Evolutionary conservation across 306 rosid genomes (phyloP), one percentile per base, ranked within the genome.

Genomic region (Quercus gilva): DNA sequence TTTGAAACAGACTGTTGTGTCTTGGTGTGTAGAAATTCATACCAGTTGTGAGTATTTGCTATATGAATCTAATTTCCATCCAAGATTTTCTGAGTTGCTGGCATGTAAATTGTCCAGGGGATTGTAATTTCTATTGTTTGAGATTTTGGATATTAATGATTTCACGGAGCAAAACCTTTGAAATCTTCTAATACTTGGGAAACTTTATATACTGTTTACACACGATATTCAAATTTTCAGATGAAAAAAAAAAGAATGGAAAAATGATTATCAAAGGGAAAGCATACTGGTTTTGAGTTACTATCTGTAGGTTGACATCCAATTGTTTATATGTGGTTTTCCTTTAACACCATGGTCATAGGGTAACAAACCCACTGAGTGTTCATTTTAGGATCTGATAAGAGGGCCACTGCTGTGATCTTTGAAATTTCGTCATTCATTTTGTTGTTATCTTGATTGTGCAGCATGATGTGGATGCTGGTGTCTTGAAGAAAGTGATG

Each of bases 381-480:
- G 52, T 67, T 67, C 14, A 33, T 67, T 67, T 33, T 67, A 31
- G 51, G 71, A 67, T 67, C 21, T 65, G 23, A 10, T 65, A 31
- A 29, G 71, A 17, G 3, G 45, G 33, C 26, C 23, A 31, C 51
- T 31, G 51, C 13, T 11, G 35, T 19, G 25, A 67, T 67, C 72
- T 67, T 35, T 35, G 72, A 14, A 67, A 33, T 29, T 17, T 33
- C 11, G 23, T 3, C 6, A 20, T 59, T 78, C 61, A 71, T 45
- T 53, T 23, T 79, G 6, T 68, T 52, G 11, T 64, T 55, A 3
- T 52, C 43, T 51, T 78, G 29, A 56, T 80, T 80, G 52, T 88
- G 93, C 92, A 93, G 99, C 93, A 95, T 86, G 98, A 95, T 77
- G 99, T 95, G 78, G 98, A 95, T 74, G 99, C 99, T 55, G 99